A percentile compares a stretch with the other conserved stretches of the same genome.
These are phyloP conservation scores for Nephelium lappaceum DNA, from an alignment of 345 rosid species.

Conservation along the genomic window DNA sequence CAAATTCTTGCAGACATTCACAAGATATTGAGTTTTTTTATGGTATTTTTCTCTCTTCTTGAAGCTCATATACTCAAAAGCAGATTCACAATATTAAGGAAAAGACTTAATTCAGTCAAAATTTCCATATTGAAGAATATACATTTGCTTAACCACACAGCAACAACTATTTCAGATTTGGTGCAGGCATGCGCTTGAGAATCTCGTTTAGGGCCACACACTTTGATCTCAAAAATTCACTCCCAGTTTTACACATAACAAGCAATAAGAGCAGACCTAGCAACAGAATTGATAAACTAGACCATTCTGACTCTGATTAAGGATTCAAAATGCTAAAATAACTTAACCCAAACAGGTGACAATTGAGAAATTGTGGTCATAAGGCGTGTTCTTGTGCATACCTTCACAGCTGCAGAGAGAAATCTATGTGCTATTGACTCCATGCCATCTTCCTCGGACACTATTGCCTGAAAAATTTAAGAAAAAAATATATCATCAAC, in stretches of 20 bases:
- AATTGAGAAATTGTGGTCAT: neutral
- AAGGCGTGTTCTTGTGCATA: slow-evolving; percentile 21
- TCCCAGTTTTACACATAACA: neutral
- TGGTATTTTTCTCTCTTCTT: neutral
- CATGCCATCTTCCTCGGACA: slow-evolving; percentile 97
- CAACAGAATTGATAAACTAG: neutral
- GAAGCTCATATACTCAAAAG: neutral
- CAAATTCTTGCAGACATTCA: neutral
- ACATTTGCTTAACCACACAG: neutral
- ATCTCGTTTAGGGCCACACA: neutral
- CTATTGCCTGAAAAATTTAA: slow-evolving; percentile 60
- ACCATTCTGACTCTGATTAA: neutral
- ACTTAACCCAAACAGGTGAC: neutral
- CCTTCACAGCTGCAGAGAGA: slow-evolving; percentile 96
- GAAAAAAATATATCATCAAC: neutral
- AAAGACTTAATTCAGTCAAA: neutral
- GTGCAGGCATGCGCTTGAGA: neutral
- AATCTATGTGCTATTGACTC: slow-evolving; percentile 91
- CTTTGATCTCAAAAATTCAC: neutral
- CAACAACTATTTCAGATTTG: neutral
- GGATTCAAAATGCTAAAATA: neutral
- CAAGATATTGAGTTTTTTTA: neutral
- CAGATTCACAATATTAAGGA: neutral
- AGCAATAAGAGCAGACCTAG: neutral
- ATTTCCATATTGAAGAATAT: neutral